Conservation (phyloP, 805 yeast genomes). For the Cyberlindnera mississippiensis region DNA sequence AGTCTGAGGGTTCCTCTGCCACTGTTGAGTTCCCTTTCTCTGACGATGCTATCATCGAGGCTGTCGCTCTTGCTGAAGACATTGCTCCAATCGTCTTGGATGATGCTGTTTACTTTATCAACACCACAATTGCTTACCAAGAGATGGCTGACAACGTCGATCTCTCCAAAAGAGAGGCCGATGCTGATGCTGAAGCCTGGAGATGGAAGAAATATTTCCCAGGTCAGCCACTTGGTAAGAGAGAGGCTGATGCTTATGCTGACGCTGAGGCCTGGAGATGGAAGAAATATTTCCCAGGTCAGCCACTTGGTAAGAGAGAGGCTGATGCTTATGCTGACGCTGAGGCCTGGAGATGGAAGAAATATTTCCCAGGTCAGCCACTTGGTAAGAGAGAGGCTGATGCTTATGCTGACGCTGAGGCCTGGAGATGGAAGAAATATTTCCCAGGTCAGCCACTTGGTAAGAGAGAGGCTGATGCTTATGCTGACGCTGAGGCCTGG, state of each 20-base stretch:
- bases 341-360: conserved; percentile 24
- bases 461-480: conserved; percentile 20
- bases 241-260: conserved; percentile 22
- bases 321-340: conserved; percentile 23
- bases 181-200: conserved; percentile 19
- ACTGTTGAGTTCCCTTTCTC: conserved; percentile 28
- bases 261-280: conserved; percentile 23
- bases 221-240: conserved; percentile 22
- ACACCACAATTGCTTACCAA: conserved; percentile 23
- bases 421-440: conserved; percentile 20
- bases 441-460: conserved; percentile 19
- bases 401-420: conserved; percentile 23
- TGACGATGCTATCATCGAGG: conserved; percentile 26
- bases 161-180: conserved; percentile 19
- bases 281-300: conserved; percentile 17
- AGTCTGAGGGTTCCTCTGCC: conserved; percentile 9
- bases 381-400: conserved; percentile 19
- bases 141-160: conserved; percentile 15
- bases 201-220: conserved; percentile 17
- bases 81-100: conserved; percentile 23
- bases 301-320: conserved; percentile 18
- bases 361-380: conserved; percentile 19
- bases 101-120: conserved; percentile 26
- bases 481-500: conserved; percentile 23
- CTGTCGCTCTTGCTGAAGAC: conserved; percentile 21